Conservation (phyloP, 164 flowering plant genomes). For the Brasenia schreberi region DNA sequence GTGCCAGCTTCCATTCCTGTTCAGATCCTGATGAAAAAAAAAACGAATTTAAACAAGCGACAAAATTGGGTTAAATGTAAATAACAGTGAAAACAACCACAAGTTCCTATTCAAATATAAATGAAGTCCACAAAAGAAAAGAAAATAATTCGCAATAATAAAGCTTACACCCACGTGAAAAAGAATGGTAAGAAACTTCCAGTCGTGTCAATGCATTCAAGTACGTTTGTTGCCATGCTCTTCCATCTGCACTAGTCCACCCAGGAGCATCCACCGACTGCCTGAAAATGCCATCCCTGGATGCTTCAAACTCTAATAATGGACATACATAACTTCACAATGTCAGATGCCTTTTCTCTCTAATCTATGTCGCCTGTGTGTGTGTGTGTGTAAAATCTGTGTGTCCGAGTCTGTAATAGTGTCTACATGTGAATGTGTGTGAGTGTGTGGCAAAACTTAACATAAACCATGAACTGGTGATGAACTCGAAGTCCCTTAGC, state of each 20-base stretch:
- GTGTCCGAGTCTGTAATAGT: too few relatives aligned
- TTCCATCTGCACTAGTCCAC: constrained; percentile 40
- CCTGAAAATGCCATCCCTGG: constrained; percentile 67
- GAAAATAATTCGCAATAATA: too few relatives aligned
- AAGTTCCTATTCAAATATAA: too few relatives aligned
- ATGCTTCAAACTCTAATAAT: constrained; percentile 83
- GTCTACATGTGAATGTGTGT: too few relatives aligned
- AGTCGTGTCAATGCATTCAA: constrained; percentile 56
- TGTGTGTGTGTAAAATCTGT: too few relatives aligned
- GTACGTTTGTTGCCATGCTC: constrained; percentile 83
- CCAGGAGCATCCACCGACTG: constrained; percentile 35
- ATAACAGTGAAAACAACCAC: too few relatives aligned
- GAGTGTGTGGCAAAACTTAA: too few relatives aligned
- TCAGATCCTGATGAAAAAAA: constrained; percentile 49
- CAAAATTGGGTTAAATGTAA: background rate
- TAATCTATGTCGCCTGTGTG: too few relatives aligned
- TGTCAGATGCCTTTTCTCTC: constrained; percentile 52
- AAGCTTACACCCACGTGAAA: constrained; percentile 41
- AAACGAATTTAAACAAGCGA: constrained; percentile 1
- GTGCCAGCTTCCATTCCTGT: constrained; percentile 79
- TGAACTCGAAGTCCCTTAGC: too few relatives aligned
- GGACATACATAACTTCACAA: constrained; percentile 66
- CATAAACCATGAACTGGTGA: too few relatives aligned
- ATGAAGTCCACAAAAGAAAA: too few relatives aligned
- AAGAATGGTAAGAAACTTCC: constrained; percentile 75